Evolutionary conservation across 257 asterid species (phyloP), one percentile per base, ranked within the genome.

Genomic region (Primulina huaijiensis): DNA sequence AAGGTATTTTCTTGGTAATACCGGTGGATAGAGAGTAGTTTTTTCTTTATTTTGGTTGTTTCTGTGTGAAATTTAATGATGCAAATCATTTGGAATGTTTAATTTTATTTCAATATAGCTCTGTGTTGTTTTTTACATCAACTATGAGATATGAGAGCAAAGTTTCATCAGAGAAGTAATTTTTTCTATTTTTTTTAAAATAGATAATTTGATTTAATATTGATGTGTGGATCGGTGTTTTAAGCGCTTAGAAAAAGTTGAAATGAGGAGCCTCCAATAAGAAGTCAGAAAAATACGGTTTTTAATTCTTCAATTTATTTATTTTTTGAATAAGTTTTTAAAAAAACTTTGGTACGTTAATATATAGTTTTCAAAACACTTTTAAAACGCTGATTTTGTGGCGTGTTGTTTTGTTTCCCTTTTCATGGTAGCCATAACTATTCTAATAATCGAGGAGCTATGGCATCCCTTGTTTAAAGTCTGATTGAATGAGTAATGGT

Each of bases 1-100:
- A 79, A 81, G 86, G 89, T 81, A 73, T 70, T 11, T 75, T 70
- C 75, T 75, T 52, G 14, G 23, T 46, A 50, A 19, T 68, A 1
- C 75, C 23, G 29, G 37, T 19, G 23, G 53, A 57, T 27, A 33
- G 23, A 27, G 35, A 30, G 27, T 76, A 19, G 11, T 62, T 57
- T 8, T 6, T 5, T 35, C n/a, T 43, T 43, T n/a, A 35, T 8
- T 67, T n/a, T 1, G 12, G 29, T 64, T 72, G 21, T 57, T 70
- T 3, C 27, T 75, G 5, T 10, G 37, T 1, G 63, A 29, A 60
- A 30, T 57, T 63, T n/a, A 35, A 16, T 60, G 8, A n/a, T 31
- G 46, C n/a, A 43, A 12, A 43, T 43, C n/a, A 12, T 43, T 12
- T 43, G n/a, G n/a, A 29, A 6, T 63, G 31, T 60, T 31, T 38